Base-by-base conservation (phyloP, 768 basidiomycete genomes). In the Lyophyllum shimeji region DNA sequence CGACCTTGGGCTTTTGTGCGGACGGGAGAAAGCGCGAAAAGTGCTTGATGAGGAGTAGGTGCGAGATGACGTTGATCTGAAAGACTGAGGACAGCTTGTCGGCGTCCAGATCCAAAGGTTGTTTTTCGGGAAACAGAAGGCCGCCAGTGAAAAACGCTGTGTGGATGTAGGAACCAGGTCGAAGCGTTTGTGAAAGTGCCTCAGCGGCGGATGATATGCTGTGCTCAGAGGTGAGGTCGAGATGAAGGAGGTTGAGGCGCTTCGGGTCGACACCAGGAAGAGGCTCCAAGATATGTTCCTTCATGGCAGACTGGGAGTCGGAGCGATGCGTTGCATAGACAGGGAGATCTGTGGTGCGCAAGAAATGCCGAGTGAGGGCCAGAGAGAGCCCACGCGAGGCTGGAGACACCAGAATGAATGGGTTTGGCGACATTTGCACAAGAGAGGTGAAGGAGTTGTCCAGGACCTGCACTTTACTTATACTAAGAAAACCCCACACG, bases 1-100 rank as follows among this genome's bases (percentile, higher is more conserved):
- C 44, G 13, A 75, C 51, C 3, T 59, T 40, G 11, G 59, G 51
- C 23, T 65, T 60, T n/a, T 59, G 57, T 12, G 69, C 51, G 5
- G 65, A 56, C 5, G 82, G 83, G 42, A 85, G 77, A 70, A 85
- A 86, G 46, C 71, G 78, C 18, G 77, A 76, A 64, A 85, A 86
- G 65, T 85, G 81, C 66, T 84, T 84, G 69, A 86, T 82, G 58
- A 81, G 71, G 40, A 85, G 75, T 42, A 85, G 70, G 64, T 85
- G 83, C 18, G 84, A 80, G 53, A 85, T 75, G 62, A 80, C 78
- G 67, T 86, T 86, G 65, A 79, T 77, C 60, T 79, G 72, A 68
- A 83, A 85, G 12, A 80, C 76, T 53, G 77, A 65, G 24, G 67
- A 60, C 40, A 84, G 65, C 33, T 70, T 55, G 24, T 66, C 65